Base-by-base conservation (phyloP, 2,329 filamentous ascomycete genomes). In the Claviceps capensis region DNA sequence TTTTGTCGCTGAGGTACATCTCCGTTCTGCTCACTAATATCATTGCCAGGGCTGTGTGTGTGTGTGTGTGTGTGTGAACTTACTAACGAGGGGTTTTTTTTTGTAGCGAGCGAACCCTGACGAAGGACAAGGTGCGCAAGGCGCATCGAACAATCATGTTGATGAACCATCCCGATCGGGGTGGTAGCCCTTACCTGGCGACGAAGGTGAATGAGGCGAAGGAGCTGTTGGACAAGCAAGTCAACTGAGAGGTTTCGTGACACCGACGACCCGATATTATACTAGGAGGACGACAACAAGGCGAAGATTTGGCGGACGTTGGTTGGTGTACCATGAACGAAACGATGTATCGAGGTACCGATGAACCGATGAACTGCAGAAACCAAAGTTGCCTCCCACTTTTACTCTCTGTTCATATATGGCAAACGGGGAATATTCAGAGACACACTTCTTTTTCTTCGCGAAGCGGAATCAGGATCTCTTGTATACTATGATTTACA, bases 181-280 rank as follows among this genome's bases (percentile, higher is more conserved):
- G 93, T 58, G 93, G 93, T 41, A 96, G 89, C 65, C 93, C 93
- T 7, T 98, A 97, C 66, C 73, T 98, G 45, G 93, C 93, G 14
- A 96, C 90, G 51, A 98, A 98, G 70, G 86, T 98, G 66, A 98
- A 98, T 71, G 93, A 98, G 69, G 93, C 93, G 41, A 98, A 98
- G 70, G 91, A 97, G 67, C 81, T 97, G 57, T 67, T 98, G 59
- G 93, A 98, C 67, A 96, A 95, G 52, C 53, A 52, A 50, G 60
- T 59, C 19, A 48, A 55, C 23, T 65, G 55, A 66, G 52, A 23
- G 17, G 40, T 1, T 42, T 42, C 44, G 23, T n/a, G 5, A 7
- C 26, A 19, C 30, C 9, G 40, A 43, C 16, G 8, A 13, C 38
- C 38, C 38, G 19, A 47, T 16, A 11, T 19, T 19, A 4, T 19